These are phyloP conservation scores for Rhynchospora breviuscula DNA, from an alignment of 176 grass and related monocot genomes.

Conservation along the genomic window DNA sequence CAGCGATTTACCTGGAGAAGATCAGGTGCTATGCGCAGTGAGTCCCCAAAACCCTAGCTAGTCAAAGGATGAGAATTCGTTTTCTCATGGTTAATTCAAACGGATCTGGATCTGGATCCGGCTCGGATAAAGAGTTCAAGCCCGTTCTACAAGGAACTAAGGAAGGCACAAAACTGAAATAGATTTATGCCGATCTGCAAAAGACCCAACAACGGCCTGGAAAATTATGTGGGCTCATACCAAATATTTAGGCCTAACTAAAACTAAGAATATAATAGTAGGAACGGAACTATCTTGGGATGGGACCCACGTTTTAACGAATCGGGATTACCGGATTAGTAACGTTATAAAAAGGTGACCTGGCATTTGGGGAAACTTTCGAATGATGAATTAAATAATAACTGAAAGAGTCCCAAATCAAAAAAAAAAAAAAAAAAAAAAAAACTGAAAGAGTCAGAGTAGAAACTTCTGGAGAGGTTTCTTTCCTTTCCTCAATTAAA, in stretches of 20 bases:
- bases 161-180: background rate
- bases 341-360: background rate
- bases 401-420: background rate
- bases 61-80: background rate
- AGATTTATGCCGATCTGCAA: background rate
- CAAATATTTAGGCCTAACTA: background rate
- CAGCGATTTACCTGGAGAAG: background rate
- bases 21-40: background rate
- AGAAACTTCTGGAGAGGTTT: slow-evolving; percentile 9
- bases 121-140: background rate
- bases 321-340: background rate
- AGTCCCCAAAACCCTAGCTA: background rate
- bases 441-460: background rate
- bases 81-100: background rate
- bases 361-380: background rate
- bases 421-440: too few species aligned
- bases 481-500: background rate
- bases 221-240: background rate
- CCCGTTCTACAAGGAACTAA: background rate
- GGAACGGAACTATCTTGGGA: background rate
- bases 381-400: background rate
- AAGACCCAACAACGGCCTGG: background rate
- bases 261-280: too few species aligned
- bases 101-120: background rate
- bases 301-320: too few species aligned